phyloP scores from a whole-genome alignment of 768 basidiomycete species.

The Russula griseocarnosa region DNA sequence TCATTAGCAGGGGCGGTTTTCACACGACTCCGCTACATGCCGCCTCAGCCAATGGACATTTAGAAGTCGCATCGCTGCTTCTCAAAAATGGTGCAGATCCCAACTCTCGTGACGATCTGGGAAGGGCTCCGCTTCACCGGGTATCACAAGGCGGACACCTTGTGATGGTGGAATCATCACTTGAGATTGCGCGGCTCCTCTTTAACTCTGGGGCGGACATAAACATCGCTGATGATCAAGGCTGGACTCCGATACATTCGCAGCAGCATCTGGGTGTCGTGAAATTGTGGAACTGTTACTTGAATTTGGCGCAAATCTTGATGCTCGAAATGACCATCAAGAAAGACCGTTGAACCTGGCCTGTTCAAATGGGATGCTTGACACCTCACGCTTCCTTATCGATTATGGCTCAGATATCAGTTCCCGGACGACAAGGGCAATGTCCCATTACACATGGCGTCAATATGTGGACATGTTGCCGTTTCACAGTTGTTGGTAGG shows the following conservation, averaged over 20 bases:
- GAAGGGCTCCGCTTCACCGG: not conserved
- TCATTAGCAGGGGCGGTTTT: not conserved
- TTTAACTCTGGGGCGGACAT: not conserved
- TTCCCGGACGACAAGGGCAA: not conserved
- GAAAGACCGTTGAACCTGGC: not conserved
- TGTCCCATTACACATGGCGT: not conserved
- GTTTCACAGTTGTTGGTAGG: not conserved
- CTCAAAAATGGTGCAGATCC: conserved; percentile 1
- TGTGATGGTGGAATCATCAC: not conserved
- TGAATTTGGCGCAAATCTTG: not conserved
- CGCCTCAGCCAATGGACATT: not conserved
- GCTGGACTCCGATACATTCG: conserved; percentile 13
- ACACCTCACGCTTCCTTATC: not conserved
- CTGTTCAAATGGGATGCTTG: not conserved
- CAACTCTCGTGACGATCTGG: not conserved
- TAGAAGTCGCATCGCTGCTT: not conserved
- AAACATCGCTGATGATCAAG: not conserved
- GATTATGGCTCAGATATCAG: not conserved
- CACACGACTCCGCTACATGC: not conserved
- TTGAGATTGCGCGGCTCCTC: not conserved
- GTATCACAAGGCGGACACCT: not conserved
- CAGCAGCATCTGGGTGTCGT: conserved; percentile 3
- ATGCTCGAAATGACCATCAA: not conserved
- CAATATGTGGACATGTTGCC: not conserved
- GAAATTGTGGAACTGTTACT: not conserved